These are phyloP conservation scores for Zymoseptoria brevis DNA, from an alignment of 2,329 filamentous ascomycete species.

Conservation along the genomic window DNA sequence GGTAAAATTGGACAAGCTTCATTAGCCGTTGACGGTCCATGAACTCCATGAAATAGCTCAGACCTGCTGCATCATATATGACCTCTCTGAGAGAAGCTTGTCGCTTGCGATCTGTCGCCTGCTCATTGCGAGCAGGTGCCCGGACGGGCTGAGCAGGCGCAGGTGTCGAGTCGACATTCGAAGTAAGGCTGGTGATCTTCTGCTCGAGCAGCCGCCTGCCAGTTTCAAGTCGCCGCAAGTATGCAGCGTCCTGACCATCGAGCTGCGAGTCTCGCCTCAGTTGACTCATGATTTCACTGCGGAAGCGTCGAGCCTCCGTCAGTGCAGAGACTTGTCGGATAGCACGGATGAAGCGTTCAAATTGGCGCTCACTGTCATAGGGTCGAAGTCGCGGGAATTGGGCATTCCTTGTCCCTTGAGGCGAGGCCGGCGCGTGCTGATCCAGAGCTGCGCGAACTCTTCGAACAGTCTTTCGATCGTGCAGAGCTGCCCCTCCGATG, in stretches of 20 bases:
- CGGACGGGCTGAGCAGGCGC: conserved; percentile 34
- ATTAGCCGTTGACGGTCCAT: conserved; percentile 90
- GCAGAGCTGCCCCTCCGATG: conserved; percentile 64
- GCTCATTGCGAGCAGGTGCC: conserved; percentile 24
- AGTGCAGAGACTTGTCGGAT: conserved; percentile 85
- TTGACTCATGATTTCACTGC: conserved; percentile 87
- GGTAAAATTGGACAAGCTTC: conserved; percentile 92
- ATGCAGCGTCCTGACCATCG: conserved; percentile 74
- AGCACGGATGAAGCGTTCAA: conserved; percentile 86
- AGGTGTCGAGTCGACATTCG: conserved; percentile 46
- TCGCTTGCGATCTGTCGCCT: conserved; percentile 55
- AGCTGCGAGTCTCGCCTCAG: conserved; percentile 73
- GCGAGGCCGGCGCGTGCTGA: conserved; percentile 77
- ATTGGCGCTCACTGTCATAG: conserved; percentile 80
- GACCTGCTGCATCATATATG: conserved; percentile 77
- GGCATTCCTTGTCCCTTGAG: conserved; percentile 31
- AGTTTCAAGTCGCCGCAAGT: conserved; percentile 82
- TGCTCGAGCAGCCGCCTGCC: conserved; percentile 86
- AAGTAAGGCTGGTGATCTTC: conserved; percentile 66
- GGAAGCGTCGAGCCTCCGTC: conserved; percentile 84
- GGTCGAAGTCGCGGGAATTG: conserved; percentile 72
- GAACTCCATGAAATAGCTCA: conserved; percentile 99
- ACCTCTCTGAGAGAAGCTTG: conserved; percentile 74
- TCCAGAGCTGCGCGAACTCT: conserved; percentile 87
- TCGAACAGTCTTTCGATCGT: conserved; percentile 90